Evolutionary conservation across 495 filamentous ascomycete genomes (phyloP).

Genomic region (Neurospora intermedia): DNA sequence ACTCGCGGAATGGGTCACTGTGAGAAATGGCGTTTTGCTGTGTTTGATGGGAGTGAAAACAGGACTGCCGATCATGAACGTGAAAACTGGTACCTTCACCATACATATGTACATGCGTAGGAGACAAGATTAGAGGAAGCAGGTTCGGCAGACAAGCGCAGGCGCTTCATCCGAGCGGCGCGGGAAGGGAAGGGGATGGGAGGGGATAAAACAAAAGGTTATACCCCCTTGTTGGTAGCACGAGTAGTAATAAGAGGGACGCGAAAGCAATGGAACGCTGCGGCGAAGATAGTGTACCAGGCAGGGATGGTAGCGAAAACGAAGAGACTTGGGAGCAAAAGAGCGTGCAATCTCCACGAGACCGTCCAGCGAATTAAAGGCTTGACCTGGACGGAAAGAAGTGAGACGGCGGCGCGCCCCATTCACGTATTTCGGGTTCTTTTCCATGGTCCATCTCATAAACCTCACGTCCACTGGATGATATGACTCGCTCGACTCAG

Average conservation of each 20-base stretch:
- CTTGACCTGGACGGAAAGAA: not conserved
- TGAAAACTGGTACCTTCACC: not conserved
- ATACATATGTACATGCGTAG: not conserved
- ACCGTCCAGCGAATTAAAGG: not conserved
- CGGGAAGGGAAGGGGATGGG: not conserved
- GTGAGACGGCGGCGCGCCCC: not conserved
- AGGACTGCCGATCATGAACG: not conserved
- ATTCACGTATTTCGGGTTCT: not conserved
- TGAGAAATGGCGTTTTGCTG: not conserved
- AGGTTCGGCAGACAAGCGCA: conserved; percentile 2
- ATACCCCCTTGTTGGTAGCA: not conserved
- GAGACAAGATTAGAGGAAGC: not conserved
- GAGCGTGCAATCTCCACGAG: not conserved
- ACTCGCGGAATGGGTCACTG: not conserved
- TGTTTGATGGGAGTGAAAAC: not conserved
- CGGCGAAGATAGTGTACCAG: not conserved
- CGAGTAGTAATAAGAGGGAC: not conserved
- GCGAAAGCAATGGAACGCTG: conserved; percentile 1
- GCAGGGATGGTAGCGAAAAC: conserved; percentile 22
- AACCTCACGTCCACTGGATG: not conserved
- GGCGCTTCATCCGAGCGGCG: not conserved
- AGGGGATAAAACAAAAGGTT: not conserved
- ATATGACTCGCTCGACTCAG: not conserved
- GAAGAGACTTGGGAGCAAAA: conserved; percentile 25
- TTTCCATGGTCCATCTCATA: not conserved